These are phyloP conservation scores for Dryadomyces quercus-mongolicae DNA, from an alignment of 2,329 filamentous ascomycete genomes.

Conservation along the genomic window DNA sequence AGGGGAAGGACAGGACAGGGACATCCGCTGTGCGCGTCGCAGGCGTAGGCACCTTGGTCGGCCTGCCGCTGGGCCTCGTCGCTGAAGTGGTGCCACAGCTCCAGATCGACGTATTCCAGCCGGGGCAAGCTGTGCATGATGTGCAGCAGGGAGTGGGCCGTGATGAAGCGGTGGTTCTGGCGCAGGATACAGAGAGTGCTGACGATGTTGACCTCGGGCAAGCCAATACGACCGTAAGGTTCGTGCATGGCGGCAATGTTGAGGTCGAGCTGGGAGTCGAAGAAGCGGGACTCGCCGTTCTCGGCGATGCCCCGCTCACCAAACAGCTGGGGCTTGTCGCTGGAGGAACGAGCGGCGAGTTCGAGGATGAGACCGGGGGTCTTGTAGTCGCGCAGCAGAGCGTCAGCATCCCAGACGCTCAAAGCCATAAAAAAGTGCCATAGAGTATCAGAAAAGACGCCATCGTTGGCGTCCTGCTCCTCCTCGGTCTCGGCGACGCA, in stretches of 20 bases:
- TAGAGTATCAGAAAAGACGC: conserved; percentile 14
- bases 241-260: conserved; percentile 9
- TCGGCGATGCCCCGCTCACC: conserved; percentile 5
- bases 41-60: conserved; percentile 8
- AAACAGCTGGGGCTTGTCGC: conserved; percentile 4
- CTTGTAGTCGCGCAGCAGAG: conserved; percentile 3
- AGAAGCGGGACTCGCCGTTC: conserved; percentile 6
- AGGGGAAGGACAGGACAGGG: neutral
- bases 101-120: conserved; percentile 11
- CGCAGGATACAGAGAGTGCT: conserved; percentile 12
- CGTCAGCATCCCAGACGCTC: conserved; percentile 12
- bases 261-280: conserved; percentile 6
- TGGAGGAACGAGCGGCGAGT: conserved; percentile 14
- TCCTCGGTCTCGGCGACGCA: conserved; percentile 13
- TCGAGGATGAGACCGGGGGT: conserved; percentile 14
- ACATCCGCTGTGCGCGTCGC: no score
- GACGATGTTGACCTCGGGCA: conserved; percentile 13
- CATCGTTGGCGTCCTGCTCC: conserved; percentile 16
- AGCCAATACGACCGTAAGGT: conserved; percentile 12
- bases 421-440: conserved; percentile 16
- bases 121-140: conserved; percentile 13
- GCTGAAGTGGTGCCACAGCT: conserved; percentile 12
- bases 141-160: conserved; percentile 11
- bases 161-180: conserved; percentile 13
- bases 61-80: conserved; percentile 8